A percentile compares a stretch with the other conserved stretches of the same genome.
Conservation (phyloP, 1,139 yeast genomes). For the Blastobotrys buckinghamii region DNA sequence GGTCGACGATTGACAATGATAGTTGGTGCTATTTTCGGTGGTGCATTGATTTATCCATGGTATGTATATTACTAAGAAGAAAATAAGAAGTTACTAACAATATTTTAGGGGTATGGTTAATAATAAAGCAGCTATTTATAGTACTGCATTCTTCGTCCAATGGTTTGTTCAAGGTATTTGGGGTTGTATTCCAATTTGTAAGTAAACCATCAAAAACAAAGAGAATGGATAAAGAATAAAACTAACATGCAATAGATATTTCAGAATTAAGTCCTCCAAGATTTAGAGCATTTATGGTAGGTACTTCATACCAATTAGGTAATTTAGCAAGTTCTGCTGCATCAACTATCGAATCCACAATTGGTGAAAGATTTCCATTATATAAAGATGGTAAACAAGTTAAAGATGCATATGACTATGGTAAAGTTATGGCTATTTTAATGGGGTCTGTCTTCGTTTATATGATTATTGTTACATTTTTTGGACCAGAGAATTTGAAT, state of each 20-base stretch:
- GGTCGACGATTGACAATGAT: conserved; percentile 58
- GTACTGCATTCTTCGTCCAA: conserved; percentile 74
- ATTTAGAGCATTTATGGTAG: conserved; percentile 47
- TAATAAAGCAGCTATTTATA: conserved; percentile 51
- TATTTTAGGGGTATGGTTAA: conserved; percentile 52
- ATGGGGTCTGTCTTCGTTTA: conserved; percentile 54
- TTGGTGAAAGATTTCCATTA: conserved; percentile 46
- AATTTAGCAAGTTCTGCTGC: conserved; percentile 55
- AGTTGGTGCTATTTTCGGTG: conserved; percentile 61
- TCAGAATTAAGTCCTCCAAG: conserved; percentile 53
- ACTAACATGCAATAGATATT: too few species aligned
- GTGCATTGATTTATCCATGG: conserved; percentile 66
- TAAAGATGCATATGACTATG: conserved; percentile 33
- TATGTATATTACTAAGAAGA: too few species aligned
- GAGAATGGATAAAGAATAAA: too few species aligned
- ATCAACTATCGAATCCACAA: conserved; percentile 50
- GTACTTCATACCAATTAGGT: conserved; percentile 53
- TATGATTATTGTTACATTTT: conserved; percentile 44
- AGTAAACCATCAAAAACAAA: too few species aligned
- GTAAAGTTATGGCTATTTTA: conserved; percentile 53
- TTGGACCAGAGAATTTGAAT: conserved; percentile 70
- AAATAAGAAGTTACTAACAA: too few species aligned
- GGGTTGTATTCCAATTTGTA: conserved; percentile 82
- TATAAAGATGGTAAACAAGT: conserved; percentile 31
- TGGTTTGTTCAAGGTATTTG: conserved; percentile 83